These are phyloP conservation scores for Heliamphora pulchella DNA, from an alignment of 179 eudicot genomes.

Conservation along the genomic window DNA sequence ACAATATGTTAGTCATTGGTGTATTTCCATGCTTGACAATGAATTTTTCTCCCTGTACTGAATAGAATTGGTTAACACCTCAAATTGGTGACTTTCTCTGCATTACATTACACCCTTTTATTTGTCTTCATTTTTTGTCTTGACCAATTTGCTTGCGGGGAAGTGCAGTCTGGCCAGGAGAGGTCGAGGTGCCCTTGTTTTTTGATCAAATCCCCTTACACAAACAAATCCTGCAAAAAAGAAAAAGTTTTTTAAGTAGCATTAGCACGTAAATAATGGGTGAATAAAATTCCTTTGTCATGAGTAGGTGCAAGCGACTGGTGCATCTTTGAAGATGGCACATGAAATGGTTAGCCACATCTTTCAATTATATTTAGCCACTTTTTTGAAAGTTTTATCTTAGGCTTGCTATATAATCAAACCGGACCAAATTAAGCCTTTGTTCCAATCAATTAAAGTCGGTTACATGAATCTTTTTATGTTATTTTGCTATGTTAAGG, in stretches of 20 bases:
- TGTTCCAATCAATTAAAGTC: no score
- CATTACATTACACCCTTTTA: not conserved
- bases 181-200: constrained; percentile 38
- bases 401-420: not conserved
- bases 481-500: no score
- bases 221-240: constrained; percentile 37
- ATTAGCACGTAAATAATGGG: constrained; percentile 9
- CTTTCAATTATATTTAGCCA: not conserved
- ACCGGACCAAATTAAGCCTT: no score
- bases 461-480: no score
- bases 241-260: not conserved
- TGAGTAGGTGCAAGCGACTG: not conserved
- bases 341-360: not conserved
- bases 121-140: constrained; percentile 24
- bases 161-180: constrained; percentile 45
- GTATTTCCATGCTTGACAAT: constrained; percentile 16
- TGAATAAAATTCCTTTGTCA: not conserved
- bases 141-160: constrained; percentile 34
- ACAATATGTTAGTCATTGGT: constrained; percentile 20
- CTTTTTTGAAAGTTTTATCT: not conserved
- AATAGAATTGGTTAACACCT: constrained; percentile 18
- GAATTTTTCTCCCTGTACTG: constrained; percentile 5
- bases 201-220: constrained; percentile 37
- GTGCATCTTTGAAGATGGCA: not conserved
- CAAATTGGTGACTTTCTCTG: constrained; percentile 11